Percentiles rank a stretch among this genome's conserved stretches.
Conservation (phyloP, 2,329 filamentous ascomycete genomes). For the Monilinia aucupariae region DNA sequence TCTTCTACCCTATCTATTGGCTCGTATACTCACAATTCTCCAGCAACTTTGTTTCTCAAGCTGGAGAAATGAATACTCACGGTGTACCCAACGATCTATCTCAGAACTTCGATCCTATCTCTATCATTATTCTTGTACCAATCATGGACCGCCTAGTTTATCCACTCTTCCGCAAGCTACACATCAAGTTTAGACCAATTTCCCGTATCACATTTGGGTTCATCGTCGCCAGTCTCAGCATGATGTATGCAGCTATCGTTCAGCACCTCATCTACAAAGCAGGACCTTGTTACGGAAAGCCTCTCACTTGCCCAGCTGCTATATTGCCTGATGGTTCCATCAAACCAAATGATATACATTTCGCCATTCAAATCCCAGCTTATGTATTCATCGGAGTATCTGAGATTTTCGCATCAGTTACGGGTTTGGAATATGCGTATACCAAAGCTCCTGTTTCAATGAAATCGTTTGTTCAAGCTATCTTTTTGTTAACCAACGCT, state of each 20-base stretch:
- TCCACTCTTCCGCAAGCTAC: constrained; percentile 46
- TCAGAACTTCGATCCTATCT: constrained; percentile 53
- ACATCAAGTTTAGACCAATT: constrained; percentile 56
- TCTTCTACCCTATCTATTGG: constrained; percentile 60
- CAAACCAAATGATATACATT: constrained; percentile 26
- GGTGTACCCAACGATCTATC: constrained; percentile 57
- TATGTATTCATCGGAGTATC: constrained; percentile 49
- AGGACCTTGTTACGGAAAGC: constrained; percentile 51
- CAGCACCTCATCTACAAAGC: constrained; percentile 51
- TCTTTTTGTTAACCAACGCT: constrained; percentile 63
- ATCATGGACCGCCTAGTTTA: constrained; percentile 52
- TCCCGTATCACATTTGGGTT: constrained; percentile 58
- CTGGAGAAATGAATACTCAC: constrained; percentile 46
- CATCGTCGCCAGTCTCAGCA: constrained; percentile 22
- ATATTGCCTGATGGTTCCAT: not conserved
- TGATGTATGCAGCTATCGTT: constrained; percentile 14
- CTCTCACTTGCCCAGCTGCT: constrained; percentile 29
- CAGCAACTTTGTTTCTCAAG: constrained; percentile 58
- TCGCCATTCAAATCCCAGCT: constrained; percentile 44
- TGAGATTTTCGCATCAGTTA: constrained; percentile 53
- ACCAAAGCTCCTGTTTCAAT: constrained; percentile 74
- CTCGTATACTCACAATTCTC: constrained; percentile 38
- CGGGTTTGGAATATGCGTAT: constrained; percentile 69
- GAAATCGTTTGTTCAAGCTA: constrained; percentile 65
- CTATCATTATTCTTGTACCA: constrained; percentile 52